Percentiles rank a stretch among this genome's conserved stretches.
These are phyloP conservation scores for Globisporangium paddicum DNA, from an alignment of 352 stramenopile species.

Conservation along the genomic window DNA sequence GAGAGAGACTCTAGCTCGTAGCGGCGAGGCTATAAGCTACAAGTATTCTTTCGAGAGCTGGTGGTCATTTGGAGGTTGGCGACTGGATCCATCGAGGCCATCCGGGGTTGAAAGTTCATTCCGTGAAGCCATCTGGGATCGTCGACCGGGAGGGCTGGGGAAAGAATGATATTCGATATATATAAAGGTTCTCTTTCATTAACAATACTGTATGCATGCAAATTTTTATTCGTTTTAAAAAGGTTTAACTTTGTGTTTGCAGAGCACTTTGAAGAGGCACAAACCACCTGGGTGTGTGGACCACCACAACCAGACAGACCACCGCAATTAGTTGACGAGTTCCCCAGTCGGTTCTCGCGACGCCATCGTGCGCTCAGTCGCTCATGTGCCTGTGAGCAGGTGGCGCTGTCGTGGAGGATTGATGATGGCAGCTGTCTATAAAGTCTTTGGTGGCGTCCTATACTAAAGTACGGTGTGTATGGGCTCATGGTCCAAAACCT, in stretches of 20 bases:
- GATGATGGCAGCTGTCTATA: neutral
- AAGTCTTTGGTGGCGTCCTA: no score
- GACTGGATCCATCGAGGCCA: neutral
- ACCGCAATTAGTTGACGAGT: no score
- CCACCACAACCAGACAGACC: neutral
- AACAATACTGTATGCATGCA: neutral
- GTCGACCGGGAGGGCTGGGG: neutral
- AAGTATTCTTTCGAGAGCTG: no score
- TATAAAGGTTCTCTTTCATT: neutral
- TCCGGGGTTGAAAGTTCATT: neutral
- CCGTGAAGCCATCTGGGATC: neutral
- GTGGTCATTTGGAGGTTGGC: neutral
- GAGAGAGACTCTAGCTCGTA: neutral
- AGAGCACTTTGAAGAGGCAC: neutral
- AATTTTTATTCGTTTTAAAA: neutral
- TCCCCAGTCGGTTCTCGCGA: slow-evolving; percentile 4
- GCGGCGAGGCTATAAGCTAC: no score
- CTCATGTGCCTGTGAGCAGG: neutral
- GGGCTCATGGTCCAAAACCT: no score
- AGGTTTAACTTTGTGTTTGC: no score
- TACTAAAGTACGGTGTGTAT: no score
- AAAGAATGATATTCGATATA: neutral
- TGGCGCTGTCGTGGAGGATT: neutral
- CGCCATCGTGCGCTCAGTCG: neutral
- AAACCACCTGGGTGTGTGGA: neutral